Base-by-base conservation (phyloP, 148 eudicot species). In the Salicornia ramosissima region DNA sequence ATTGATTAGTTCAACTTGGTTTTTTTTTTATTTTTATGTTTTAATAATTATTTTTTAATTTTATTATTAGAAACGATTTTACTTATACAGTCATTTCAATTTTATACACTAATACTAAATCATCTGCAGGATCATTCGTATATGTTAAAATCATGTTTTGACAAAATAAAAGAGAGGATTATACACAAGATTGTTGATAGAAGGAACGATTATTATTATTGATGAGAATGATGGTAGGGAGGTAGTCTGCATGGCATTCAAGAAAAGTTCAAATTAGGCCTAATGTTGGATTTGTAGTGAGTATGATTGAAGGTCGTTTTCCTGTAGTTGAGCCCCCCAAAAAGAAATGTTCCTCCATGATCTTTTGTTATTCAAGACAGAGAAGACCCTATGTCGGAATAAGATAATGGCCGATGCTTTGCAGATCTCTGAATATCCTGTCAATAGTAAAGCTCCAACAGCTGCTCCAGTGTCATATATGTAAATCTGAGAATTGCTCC, bases 201-300 rank as follows among this genome's bases (percentile, higher is more conserved):
- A 67, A 8, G 43, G 43, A 29, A 81, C 74, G 21, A 70, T 39
- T 39, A n/a, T n/a, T n/a, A n/a, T n/a, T n/a, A 62, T 89, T n/a
- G 82, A 78, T 33, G 90, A 86, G 69, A 64, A 58, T 19, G 84
- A 82, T 58, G 83, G 88, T 50, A 82, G 36, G 53, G 80, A 71
- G 40, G 28, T 87, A 83, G 84, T 82, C 57, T 76, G 67, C 60
- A 78, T 88, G 4, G 90, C 51, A 81, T 87, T 68, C 97, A 91
- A 42, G 97, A 91, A 69, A 80, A 67, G 71, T 86, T 31, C 81
- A 70, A 43, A 68, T 76, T 3, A 78, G 97, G 87, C 97, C 97
- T 30, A 81, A 68, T 19, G 88, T 87, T 87, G 71, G 71, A 28
- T 58, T 59, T 21, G 92, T 88, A 42, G 86, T 86, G 6, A 83